phyloP scores from a whole-genome alignment of 1,284 basidiomycete species.

The Austroboletus olivaceoglutinosus region DNA sequence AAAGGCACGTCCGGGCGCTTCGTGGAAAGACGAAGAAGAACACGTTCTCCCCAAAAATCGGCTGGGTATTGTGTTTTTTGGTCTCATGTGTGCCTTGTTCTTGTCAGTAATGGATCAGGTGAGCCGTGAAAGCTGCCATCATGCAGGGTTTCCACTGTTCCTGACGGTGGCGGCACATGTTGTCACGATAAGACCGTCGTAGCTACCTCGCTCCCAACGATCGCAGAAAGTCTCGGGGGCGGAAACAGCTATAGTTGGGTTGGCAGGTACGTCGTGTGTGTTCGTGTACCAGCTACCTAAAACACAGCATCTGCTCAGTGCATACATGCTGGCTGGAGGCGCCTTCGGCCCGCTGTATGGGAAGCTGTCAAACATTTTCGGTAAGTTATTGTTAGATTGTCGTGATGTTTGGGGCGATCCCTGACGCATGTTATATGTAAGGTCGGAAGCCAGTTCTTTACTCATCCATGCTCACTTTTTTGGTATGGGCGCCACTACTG shows the following conservation, averaged over 20 bases:
- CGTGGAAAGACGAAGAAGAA: slow-evolving; percentile 54
- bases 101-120: slow-evolving; percentile 62
- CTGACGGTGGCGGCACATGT: not conserved
- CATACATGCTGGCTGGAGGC: slow-evolving; percentile 72
- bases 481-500: slow-evolving; percentile 43
- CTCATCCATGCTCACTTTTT: slow-evolving; percentile 63
- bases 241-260: slow-evolving; percentile 74
- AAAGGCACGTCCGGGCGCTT: slow-evolving; percentile 41
- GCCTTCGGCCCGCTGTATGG: slow-evolving; percentile 72
- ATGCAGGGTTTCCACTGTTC: not conserved
- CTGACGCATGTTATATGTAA: slow-evolving; percentile 19
- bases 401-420: not conserved
- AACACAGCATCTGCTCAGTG: slow-evolving; percentile 36
- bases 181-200: slow-evolving; percentile 58
- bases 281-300: not conserved
- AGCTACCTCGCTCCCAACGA: slow-evolving; percentile 76
- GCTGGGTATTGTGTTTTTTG: slow-evolving; percentile 52
- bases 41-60: slow-evolving; percentile 57
- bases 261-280: slow-evolving; percentile 51
- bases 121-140: slow-evolving; percentile 3
- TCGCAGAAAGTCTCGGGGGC: slow-evolving; percentile 65
- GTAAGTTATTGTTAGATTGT: slow-evolving; percentile 19
- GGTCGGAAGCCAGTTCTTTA: slow-evolving; percentile 79
- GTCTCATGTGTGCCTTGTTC: slow-evolving; percentile 55
- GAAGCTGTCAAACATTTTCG: slow-evolving; percentile 67